phyloP scores from a whole-genome alignment of 2,329 filamentous ascomycete species.

The Emergomyces pasteurianus region DNA sequence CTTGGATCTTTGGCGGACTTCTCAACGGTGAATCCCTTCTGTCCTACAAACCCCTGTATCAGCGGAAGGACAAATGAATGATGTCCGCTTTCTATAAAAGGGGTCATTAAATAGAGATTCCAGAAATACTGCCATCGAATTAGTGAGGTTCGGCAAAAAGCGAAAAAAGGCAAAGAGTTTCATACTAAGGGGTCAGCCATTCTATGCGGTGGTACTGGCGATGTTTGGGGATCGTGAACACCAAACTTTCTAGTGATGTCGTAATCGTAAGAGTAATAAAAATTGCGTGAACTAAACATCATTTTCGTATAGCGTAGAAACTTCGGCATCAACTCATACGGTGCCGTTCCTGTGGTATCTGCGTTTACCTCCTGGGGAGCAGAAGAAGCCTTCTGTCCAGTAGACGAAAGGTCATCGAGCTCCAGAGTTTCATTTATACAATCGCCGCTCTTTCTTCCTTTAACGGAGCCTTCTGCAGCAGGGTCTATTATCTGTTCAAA shows the following conservation, averaged over 20 bases:
- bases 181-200: conserved; percentile 56
- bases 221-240: conserved; percentile 27
- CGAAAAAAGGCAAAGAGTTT: conserved; percentile 3
- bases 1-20: conserved; percentile 12
- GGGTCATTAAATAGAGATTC: conserved; percentile 65
- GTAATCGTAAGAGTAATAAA: conserved; percentile 91
- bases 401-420: conserved; percentile 10
- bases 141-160: neutral
- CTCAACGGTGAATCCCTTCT: conserved; percentile 66
- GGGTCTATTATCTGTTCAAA: conserved; percentile 6
- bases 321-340: conserved; percentile 61
- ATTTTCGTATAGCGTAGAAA: conserved; percentile 72
- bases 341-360: conserved; percentile 20
- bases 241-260: conserved; percentile 64
- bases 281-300: conserved; percentile 73
- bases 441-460: conserved; percentile 3
- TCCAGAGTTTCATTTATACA: conserved; percentile 6
- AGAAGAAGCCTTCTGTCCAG: conserved; percentile 1
- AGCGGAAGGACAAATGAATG: conserved; percentile 64
- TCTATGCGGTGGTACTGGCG: conserved; percentile 53
- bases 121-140: conserved; percentile 58
- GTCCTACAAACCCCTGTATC: conserved; percentile 90
- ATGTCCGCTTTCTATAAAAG: conserved; percentile 63
- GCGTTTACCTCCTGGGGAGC: neutral
- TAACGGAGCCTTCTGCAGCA: neutral